Evolutionary conservation across 768 basidiomycete genomes (phyloP), one percentile per base, ranked within the genome.

Genomic region (Plicaturopsis crispa): DNA sequence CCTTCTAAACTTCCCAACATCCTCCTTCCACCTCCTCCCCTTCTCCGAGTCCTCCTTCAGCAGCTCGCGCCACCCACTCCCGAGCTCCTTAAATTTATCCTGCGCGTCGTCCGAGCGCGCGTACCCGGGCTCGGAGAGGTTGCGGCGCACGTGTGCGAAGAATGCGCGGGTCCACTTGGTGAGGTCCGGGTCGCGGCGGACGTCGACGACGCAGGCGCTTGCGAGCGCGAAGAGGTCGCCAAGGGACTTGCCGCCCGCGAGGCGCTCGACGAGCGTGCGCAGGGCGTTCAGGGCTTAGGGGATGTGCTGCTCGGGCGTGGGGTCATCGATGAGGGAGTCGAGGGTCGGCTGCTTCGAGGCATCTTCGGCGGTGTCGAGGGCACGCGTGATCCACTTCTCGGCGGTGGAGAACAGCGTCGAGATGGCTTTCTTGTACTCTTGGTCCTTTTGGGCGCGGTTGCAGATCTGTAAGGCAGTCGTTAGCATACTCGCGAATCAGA

Each of bases 261-360:
- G 55, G 8, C 81, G 80, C n/a, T n/a, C n/a, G n/a, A n/a, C n/a
- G n/a, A n/a, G n/a, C n/a, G 45, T 47, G 24, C 59, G 59, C 1
- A 71, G 42, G 22, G 54, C 54, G 10, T 55, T 44, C 19, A 85
- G 55, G 3, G 75, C 78, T 24, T 67, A 63, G 32, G 70, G 60
- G 19, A 83, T 52, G 44, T 82, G 78, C 50, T 82, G 70, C 36
- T 78, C 79, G 3, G 71, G 65, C 1, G 80, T 75, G 13, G 77
- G 70, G 36, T 86, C 82, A 6, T 70, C 53, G 38, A 84, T 64
- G 50, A 84, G 71, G 2, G 66, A 65, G 11, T 70, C 65, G 24
- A 85, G 61, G 0, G 73, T 70, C n/a, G 18, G 66, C 59, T 1
- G 56, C 46, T 28, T 64, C 65, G 30, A 67, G 55, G 36, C n/a